Conservation (phyloP, 805 yeast genomes). For the Saccharomycopsis sp. region DNA sequence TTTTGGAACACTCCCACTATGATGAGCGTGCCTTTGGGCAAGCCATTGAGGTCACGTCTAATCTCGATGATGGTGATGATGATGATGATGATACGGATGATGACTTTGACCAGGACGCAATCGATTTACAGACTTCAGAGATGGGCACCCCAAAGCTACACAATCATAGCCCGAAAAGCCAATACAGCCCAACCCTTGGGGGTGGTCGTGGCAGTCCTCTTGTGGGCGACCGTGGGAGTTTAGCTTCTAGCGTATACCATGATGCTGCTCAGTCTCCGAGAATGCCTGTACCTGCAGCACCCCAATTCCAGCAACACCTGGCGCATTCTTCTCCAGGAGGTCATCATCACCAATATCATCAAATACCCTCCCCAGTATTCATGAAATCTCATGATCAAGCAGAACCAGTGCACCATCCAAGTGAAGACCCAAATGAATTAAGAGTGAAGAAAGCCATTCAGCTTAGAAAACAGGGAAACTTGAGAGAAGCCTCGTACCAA, state of each 20-base stretch:
- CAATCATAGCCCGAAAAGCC: background rate
- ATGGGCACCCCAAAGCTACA: background rate
- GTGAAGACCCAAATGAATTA: slow-evolving; percentile 14
- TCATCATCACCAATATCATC: no score
- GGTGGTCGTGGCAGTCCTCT: no score
- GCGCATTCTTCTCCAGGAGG: no score
- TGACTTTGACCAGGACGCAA: background rate
- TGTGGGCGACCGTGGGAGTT: no score
- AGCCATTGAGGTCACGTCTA: slow-evolving; percentile 16
- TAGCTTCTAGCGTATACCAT: no score
- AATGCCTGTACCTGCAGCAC: no score
- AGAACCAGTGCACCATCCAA: background rate
- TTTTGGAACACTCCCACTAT: slow-evolving; percentile 11
- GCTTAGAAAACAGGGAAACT: slow-evolving; percentile 27
- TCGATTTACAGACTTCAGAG: background rate
- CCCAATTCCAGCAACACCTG: no score
- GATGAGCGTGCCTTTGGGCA: slow-evolving; percentile 8
- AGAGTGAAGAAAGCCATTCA: slow-evolving; percentile 14
- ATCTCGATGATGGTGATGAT: slow-evolving; percentile 13
- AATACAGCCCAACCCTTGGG: background rate
- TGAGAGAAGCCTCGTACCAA: slow-evolving; percentile 61
- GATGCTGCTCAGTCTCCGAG: background rate
- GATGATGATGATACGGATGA: slow-evolving; percentile 1
- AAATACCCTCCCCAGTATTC: background rate
- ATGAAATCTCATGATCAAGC: background rate